Percentiles rank a stretch among this genome's conserved stretches.
Evolutionary conservation across 129 eudicot species (phyloP).

Genomic region (Chrysanthemum makinoi): DNA sequence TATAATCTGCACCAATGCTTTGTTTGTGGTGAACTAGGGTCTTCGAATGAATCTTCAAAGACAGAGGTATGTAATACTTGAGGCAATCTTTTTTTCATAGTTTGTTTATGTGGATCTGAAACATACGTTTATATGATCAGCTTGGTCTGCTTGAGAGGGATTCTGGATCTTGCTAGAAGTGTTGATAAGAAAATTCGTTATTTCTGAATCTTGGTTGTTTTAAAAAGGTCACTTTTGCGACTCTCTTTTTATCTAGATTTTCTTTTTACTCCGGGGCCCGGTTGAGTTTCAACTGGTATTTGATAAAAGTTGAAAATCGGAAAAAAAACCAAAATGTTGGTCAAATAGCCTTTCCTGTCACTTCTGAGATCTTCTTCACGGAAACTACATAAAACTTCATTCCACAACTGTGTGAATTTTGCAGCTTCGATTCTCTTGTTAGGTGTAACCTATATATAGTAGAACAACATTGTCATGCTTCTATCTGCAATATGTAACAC

Average conservation of each 20-base stretch:
- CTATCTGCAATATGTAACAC: neutral
- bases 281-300: conserved; percentile 12
- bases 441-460: conserved; percentile 55
- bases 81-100: conserved; percentile 2
- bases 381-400: conserved; percentile 81
- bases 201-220: neutral
- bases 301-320: neutral
- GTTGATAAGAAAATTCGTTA: neutral
- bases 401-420: conserved; percentile 93
- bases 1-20: conserved; percentile 67
- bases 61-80: conserved; percentile 49
- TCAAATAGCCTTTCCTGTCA: conserved; percentile 68
- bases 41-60: conserved; percentile 56
- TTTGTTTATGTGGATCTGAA: conserved; percentile 1
- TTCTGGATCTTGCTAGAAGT: neutral
- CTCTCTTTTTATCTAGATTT: neutral
- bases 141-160: conserved; percentile 6
- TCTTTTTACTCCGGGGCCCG: neutral
- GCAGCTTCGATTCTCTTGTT: conserved; percentile 94
- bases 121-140: no score
- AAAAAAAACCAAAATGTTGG: conserved; percentile 1
- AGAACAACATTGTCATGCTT: conserved; percentile 9
- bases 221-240: neutral
- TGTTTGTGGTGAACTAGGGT: conserved; percentile 66
- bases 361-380: conserved; percentile 96